Evolutionary conservation across 164 flowering plant genomes (phyloP).

Genomic region (Aristolochia californica): DNA sequence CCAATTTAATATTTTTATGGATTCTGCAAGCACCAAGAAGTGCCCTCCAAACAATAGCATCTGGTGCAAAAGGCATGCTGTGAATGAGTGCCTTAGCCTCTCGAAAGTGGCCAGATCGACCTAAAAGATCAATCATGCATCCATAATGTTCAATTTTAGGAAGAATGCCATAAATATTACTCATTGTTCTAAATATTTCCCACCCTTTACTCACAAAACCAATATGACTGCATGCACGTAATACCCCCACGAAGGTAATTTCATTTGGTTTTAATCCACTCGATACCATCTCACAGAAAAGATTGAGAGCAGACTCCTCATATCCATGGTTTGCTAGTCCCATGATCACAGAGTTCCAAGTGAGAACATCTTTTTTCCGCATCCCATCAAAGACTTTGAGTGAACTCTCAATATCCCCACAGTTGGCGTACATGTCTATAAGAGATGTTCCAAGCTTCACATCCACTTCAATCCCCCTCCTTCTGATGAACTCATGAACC

Average conservation of each 20-base stretch:
- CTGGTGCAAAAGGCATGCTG: constrained; percentile 11
- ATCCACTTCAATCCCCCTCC: constrained; percentile 19
- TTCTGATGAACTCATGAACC: constrained; percentile 22
- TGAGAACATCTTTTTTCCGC: constrained; percentile 7
- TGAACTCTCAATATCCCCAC: constrained; percentile 14
- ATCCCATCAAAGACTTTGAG: constrained; percentile 7
- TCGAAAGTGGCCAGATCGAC: constrained; percentile 15
- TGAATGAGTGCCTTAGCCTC: constrained; percentile 14
- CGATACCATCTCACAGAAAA: constrained; percentile 10
- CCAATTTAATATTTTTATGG: constrained; percentile 11
- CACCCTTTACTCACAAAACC: constrained; percentile 11
- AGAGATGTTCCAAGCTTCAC: constrained; percentile 25
- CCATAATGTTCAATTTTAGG: constrained; percentile 18
- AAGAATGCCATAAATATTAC: constrained; percentile 7
- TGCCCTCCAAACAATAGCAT: constrained; percentile 13
- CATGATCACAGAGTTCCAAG: constrained; percentile 15
- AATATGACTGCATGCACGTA: constrained; percentile 15
- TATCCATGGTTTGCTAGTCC: constrained; percentile 16
- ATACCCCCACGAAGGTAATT: constrained; percentile 14
- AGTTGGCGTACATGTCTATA: constrained; percentile 16
- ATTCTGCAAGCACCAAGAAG: constrained; percentile 11
- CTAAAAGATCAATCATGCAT: constrained; percentile 14
- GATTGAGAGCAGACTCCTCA: constrained; percentile 6
- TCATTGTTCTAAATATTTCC: constrained; percentile 8
- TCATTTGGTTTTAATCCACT: constrained; percentile 9